Base-by-base conservation (phyloP, 1,284 basidiomycete species). In the Caloboletus firmus region DNA sequence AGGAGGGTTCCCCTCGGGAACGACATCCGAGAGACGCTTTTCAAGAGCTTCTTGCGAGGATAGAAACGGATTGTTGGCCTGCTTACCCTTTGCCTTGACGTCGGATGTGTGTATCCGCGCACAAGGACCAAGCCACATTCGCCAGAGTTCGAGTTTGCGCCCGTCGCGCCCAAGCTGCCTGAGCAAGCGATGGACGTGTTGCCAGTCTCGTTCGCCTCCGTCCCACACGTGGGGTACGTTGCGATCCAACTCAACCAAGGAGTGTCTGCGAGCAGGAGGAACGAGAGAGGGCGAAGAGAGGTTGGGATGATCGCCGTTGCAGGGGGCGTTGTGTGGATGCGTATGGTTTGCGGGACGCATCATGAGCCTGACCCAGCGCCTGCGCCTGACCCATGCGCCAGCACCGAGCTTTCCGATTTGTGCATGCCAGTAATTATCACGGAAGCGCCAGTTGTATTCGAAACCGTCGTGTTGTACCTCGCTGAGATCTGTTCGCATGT, bases 361-460 rank as follows among this genome's bases (percentile, higher is more conserved):
- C 90, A 92, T 92, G 30, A 92, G 74, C 34, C 89, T 78, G 35
- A 92, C 73, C 90, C 90, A 92, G 28, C 87, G 76, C 47, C 90
- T 76, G 46, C 89, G 75, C 32, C 89, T 76, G 30, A 92, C 90
- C 78, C 80, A 89, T 9, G 85, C 85, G 31, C 85, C 85, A 10
- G 80, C 70, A 62, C 80, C 82, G 45, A 86, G 66, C 31, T 71
- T 65, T 9, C 89, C 86, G 1, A 83, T 75, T 46, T 80, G 72
- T 0, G 87, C 70, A 12, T 79, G 76, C 89, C 89, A 92, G 45
- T 82, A 70, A 47, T 79, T 77, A 26, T 72, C 67, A 17, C 85
- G 80, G 61, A 92, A 92, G 56, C 75, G 67, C 81, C 85, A 89
- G 63, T 90, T 91, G 72, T 92, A 92, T 69, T 92, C 87, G 59